These are phyloP conservation scores for Ganoderma resinaceum DNA, from an alignment of 1,284 basidiomycete genomes.

Conservation along the genomic window DNA sequence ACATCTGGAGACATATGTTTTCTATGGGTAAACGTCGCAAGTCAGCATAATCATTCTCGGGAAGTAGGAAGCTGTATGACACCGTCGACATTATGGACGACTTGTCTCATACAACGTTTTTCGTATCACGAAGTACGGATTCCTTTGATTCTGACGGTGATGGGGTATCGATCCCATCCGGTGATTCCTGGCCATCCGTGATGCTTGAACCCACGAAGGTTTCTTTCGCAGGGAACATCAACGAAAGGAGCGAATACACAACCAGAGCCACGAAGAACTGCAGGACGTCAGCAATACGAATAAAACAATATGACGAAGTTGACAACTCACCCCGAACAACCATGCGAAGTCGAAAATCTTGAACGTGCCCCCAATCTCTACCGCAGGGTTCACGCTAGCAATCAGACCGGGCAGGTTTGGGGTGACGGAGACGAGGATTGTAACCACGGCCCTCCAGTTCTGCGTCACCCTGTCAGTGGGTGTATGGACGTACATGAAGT, in stretches of 20 bases:
- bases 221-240: conserved; percentile 62
- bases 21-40: neutral
- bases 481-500: conserved; percentile 7
- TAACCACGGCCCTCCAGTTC: conserved; percentile 78
- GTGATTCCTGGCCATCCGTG: conserved; percentile 29
- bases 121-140: neutral
- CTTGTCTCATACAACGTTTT: neutral
- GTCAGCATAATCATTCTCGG: neutral
- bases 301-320: neutral
- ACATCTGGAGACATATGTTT: neutral
- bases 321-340: conserved; percentile 67
- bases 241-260: conserved; percentile 61
- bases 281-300: neutral
- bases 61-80: neutral
- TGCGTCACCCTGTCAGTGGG: conserved; percentile 36
- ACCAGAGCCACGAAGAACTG: conserved; percentile 50
- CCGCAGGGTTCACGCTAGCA: conserved; percentile 66
- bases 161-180: neutral
- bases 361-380: conserved; percentile 59
- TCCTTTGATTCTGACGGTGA: neutral
- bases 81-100: neutral
- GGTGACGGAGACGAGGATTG: conserved; percentile 66
- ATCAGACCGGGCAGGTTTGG: conserved; percentile 76
- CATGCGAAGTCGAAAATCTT: conserved; percentile 73
- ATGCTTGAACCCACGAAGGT: conserved; percentile 61